phyloP scores from a whole-genome alignment of 192 early-diverging fungal genomes.

The Paraglomus occultum region DNA sequence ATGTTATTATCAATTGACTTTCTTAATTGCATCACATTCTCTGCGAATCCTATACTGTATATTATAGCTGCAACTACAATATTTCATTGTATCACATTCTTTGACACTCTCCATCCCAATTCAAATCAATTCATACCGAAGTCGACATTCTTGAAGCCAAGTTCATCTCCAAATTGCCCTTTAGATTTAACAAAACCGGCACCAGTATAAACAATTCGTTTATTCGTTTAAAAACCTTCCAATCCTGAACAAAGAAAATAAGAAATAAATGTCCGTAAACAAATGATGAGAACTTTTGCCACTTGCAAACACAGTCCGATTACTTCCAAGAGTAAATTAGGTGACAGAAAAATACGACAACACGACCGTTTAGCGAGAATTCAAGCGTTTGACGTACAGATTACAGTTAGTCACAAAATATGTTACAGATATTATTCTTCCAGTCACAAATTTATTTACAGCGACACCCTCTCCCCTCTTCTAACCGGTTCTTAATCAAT shows the following conservation, averaged over 20 bases:
- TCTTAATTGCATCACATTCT: too few relatives aligned
- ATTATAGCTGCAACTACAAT: too few relatives aligned
- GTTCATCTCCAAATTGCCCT: constrained; percentile 92
- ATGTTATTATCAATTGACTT: not conserved
- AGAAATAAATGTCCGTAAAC: not conserved
- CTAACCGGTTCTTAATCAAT: not conserved
- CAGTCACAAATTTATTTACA: constrained; percentile 11
- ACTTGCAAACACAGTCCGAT: not conserved
- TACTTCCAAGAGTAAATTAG: not conserved
- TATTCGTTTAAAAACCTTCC: constrained; percentile 64
- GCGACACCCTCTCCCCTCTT: not conserved
- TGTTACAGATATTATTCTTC: too few relatives aligned
- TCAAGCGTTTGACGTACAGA: too few relatives aligned
- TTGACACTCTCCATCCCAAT: not conserved
- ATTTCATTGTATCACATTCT: not conserved
- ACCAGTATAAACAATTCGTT: constrained; percentile 84
- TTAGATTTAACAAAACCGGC: constrained; percentile 80
- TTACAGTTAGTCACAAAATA: too few relatives aligned
- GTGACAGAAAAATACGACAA: too few relatives aligned
- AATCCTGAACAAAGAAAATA: constrained; percentile 44
- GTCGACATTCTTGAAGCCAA: constrained; percentile 85
- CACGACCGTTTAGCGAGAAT: too few relatives aligned
- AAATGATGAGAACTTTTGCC: not conserved
- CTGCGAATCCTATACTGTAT: too few relatives aligned
- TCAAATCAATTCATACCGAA: constrained; percentile 39